A percentile compares a stretch with the other conserved stretches of the same genome.
Evolutionary conservation across 169 alveolate genomes (phyloP).

Genomic region (Eimeria falciformis): DNA sequence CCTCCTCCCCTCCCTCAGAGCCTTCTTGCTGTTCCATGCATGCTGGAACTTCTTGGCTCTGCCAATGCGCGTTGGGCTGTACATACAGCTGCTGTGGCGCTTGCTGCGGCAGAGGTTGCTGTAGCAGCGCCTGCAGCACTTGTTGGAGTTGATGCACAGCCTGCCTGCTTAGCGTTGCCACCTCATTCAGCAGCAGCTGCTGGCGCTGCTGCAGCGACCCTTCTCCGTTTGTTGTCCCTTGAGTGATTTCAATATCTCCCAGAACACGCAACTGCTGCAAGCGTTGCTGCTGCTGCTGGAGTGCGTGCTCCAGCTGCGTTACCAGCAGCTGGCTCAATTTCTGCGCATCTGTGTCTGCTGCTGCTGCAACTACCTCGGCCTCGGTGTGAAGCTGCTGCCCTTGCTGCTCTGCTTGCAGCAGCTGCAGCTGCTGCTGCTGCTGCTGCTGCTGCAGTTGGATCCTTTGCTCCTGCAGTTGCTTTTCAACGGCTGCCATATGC

Average conservation of each 20-base stretch:
- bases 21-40: too few relatives aligned
- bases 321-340: slow-evolving; percentile 35
- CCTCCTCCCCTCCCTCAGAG: too few relatives aligned
- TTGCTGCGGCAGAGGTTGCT: slow-evolving; percentile 25
- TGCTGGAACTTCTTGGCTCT: too few relatives aligned
- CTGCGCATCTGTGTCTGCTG: slow-evolving; percentile 34
- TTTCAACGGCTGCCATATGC: slow-evolving; percentile 53
- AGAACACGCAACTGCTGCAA: slow-evolving; percentile 63
- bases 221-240: not conserved
- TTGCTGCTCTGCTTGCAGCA: not conserved
- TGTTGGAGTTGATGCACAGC: slow-evolving; percentile 56
- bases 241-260: not conserved
- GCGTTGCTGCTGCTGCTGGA: slow-evolving; percentile 70
- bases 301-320: slow-evolving; percentile 36
- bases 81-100: not conserved
- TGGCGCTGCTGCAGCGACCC: slow-evolving; percentile 16
- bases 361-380: not conserved
- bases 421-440: slow-evolving; percentile 30
- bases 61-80: too few relatives aligned
- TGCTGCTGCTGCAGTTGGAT: slow-evolving; percentile 45
- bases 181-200: slow-evolving; percentile 37
- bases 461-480: slow-evolving; percentile 62
- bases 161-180: slow-evolving; percentile 56
- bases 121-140: slow-evolving; percentile 58
- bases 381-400: not conserved